These are phyloP conservation scores for Leccinum pachyderme DNA, from an alignment of 1,284 basidiomycete species.

Conservation along the genomic window DNA sequence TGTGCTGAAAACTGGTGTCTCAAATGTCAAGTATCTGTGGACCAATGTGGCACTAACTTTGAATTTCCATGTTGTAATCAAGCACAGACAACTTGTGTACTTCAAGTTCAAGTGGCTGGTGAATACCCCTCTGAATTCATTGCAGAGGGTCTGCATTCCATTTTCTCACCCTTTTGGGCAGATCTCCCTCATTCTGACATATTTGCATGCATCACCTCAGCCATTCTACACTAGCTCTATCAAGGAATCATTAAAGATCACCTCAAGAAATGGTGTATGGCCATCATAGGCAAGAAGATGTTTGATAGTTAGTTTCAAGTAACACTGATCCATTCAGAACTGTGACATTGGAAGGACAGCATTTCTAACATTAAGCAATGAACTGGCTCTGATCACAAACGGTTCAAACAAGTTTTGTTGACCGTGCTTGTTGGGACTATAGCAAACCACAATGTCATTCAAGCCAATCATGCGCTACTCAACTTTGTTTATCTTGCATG, in stretches of 20 bases:
- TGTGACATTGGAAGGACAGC: no score
- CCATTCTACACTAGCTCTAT: neutral
- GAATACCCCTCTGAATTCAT: neutral
- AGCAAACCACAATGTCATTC: no score
- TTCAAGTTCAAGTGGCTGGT: neutral
- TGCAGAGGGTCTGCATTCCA: neutral
- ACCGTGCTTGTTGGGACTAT: no score
- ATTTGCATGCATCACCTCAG: neutral
- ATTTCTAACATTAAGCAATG: no score
- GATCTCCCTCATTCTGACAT: neutral
- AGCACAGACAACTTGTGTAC: neutral
- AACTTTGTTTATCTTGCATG: no score
- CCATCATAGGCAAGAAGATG: neutral
- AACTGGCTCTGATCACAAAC: no score
- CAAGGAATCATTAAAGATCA: conserved; percentile 2
- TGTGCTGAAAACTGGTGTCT: neutral
- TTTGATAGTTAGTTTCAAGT: no score
- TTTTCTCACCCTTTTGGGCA: neutral
- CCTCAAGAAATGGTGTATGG: neutral
- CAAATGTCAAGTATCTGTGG: neutral
- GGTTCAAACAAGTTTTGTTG: no score
- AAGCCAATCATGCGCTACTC: no score
- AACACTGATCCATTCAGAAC: no score
- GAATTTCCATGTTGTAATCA: neutral
- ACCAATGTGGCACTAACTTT: neutral